phyloP scores from a whole-genome alignment of 805 yeast genomes.

The Dipodascopsis tothii region DNA sequence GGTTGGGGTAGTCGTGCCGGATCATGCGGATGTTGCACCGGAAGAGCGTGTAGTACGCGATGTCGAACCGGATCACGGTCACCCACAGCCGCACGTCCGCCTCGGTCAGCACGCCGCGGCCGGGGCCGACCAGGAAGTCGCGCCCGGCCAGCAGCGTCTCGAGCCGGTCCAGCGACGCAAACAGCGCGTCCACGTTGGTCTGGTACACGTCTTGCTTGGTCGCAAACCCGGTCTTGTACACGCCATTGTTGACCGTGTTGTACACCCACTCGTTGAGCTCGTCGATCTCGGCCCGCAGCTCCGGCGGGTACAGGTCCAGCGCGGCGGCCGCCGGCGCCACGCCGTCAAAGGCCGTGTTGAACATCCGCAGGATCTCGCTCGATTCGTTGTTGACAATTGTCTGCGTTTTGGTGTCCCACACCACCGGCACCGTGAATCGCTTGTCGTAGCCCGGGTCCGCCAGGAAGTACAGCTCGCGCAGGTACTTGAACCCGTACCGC shows the following conservation, averaged over 20 bases:
- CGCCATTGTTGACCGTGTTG: conserved; percentile 82
- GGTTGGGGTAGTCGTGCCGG: conserved; percentile 65
- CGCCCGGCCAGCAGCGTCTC: conserved; percentile 47
- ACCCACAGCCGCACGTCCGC: conserved; percentile 82
- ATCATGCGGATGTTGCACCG: conserved; percentile 81
- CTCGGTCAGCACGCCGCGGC: conserved; percentile 55
- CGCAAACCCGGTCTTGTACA: conserved; percentile 87
- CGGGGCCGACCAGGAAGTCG: conserved; percentile 51
- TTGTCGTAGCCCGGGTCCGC: conserved; percentile 70
- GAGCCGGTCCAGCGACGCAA: conserved; percentile 59
- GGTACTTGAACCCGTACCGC: conserved; percentile 47
- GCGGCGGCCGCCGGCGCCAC: conserved; percentile 37
- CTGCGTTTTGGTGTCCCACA: conserved; percentile 77
- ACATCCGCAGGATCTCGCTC: conserved; percentile 71
- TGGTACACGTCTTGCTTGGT: conserved; percentile 72
- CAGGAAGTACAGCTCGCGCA: conserved; percentile 67
- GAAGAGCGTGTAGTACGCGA: conserved; percentile 89
- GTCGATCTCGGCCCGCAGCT: conserved; percentile 53
- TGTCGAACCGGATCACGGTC: conserved; percentile 84
- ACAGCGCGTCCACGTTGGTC: conserved; percentile 54
- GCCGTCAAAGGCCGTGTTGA: conserved; percentile 61
- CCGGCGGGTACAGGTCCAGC: conserved; percentile 58
- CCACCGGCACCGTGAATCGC: conserved; percentile 84
- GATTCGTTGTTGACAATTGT: conserved; percentile 91
- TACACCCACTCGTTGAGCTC: conserved; percentile 75